These are phyloP conservation scores for Termitomyces eurrhizus DNA, from an alignment of 768 basidiomycete species.

Conservation along the genomic window DNA sequence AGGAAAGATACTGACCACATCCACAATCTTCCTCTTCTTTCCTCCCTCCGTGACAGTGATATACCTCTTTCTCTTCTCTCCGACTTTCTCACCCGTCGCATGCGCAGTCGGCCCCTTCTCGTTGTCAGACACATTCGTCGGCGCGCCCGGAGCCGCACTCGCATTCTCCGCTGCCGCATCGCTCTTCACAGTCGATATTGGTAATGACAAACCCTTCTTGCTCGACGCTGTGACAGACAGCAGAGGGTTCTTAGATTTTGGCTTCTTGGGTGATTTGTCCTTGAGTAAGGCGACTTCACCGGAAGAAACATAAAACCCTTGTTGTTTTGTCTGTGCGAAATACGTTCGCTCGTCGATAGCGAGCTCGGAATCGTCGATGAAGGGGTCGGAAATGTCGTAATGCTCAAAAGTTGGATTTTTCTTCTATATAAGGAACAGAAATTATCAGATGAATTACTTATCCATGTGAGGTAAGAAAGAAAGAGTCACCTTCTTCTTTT, in stretches of 20 bases:
- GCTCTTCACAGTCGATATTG: background rate
- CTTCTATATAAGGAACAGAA: constrained; percentile 26
- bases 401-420: constrained; percentile 63
- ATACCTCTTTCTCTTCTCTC: constrained; percentile 54
- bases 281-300: constrained; percentile 86
- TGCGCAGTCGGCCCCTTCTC: constrained; percentile 4
- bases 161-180: background rate
- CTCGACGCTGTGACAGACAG: background rate
- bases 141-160: background rate
- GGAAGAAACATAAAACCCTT: constrained; percentile 88
- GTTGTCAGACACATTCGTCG: constrained; percentile 7
- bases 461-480: background rate
- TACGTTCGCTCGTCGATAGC: constrained; percentile 86
- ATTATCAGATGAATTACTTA: constrained; percentile 3
- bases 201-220: constrained; percentile 4
- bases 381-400: constrained; percentile 90
- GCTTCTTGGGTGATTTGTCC: constrained; percentile 75
- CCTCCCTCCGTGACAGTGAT: constrained; percentile 50
- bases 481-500: constrained; percentile 28
- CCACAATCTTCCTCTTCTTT: constrained; percentile 70
- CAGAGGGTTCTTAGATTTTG: constrained; percentile 56
- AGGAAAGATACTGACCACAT: constrained; percentile 37
- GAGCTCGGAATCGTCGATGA: constrained; percentile 97
- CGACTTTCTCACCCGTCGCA: constrained; percentile 7
- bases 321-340: constrained; percentile 88